phyloP scores from a whole-genome alignment of 495 filamentous ascomycete genomes.

The Bryoglossum gracile region DNA sequence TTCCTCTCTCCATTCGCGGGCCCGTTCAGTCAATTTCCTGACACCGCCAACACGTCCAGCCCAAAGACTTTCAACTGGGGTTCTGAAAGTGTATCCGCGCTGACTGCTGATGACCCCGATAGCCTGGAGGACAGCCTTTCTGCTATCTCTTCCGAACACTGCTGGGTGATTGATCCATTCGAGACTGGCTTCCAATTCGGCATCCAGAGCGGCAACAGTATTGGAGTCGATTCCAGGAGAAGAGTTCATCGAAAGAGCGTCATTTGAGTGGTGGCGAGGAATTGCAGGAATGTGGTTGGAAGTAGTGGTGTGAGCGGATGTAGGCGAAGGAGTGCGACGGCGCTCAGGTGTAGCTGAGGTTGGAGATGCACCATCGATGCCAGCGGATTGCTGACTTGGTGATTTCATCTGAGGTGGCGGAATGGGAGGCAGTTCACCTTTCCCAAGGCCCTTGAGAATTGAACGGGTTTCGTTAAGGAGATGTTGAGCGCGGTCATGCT shows the following conservation, averaged over 20 bases:
- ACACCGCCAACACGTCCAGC: constrained; percentile 71
- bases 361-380: constrained; percentile 6
- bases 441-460: constrained; percentile 92
- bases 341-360: constrained; percentile 30
- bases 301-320: constrained; percentile 42
- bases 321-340: constrained; percentile 35
- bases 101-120: constrained; percentile 96
- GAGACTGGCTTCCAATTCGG: constrained; percentile 84
- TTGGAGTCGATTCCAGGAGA: constrained; percentile 59
- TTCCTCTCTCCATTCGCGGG: constrained; percentile 80
- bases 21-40: constrained; percentile 67
- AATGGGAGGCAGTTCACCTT: constrained; percentile 90
- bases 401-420: constrained; percentile 43
- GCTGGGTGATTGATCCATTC: constrained; percentile 99
- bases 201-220: constrained; percentile 81
- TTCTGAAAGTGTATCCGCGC: constrained; percentile 88
- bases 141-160: constrained; percentile 87
- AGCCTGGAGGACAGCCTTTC: constrained; percentile 92
- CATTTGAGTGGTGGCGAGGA: constrained; percentile 26
- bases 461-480: constrained; percentile 87
- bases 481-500: constrained; percentile 89
- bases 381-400: neutral
- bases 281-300: constrained; percentile 20
- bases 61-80: constrained; percentile 78
- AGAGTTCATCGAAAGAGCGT: constrained; percentile 34